These are phyloP conservation scores for Pterulicium gracile DNA, from an alignment of 1,284 basidiomycete species.

Conservation along the genomic window DNA sequence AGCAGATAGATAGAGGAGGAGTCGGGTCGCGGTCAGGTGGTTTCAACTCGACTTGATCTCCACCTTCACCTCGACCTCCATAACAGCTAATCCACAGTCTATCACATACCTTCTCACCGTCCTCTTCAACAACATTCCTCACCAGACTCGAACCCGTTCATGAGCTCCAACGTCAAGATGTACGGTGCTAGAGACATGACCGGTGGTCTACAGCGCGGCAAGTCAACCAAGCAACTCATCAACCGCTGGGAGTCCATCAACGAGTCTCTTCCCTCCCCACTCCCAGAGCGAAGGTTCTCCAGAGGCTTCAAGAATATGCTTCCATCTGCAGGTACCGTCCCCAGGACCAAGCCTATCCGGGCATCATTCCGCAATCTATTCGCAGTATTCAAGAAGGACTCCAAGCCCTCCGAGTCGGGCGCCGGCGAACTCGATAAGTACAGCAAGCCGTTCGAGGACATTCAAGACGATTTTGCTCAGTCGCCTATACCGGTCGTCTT, in stretches of 20 bases:
- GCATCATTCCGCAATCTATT: slow-evolving; percentile 58
- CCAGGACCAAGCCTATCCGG: slow-evolving; percentile 37
- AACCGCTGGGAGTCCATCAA: slow-evolving; percentile 29
- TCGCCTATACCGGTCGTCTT: neutral
- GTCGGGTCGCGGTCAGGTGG: no score
- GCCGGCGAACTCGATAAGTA: no score
- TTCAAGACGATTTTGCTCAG: neutral
- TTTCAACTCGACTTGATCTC: no score
- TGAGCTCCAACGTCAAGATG: no score
- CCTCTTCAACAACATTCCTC: no score
- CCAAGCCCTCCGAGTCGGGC: slow-evolving; percentile 19
- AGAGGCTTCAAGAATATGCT: slow-evolving; percentile 6
- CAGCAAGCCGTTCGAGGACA: slow-evolving; percentile 1
- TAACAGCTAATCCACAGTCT: no score
- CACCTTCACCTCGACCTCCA: no score
- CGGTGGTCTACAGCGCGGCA: slow-evolving; percentile 14
- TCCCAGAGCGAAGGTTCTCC: slow-evolving; percentile 7
- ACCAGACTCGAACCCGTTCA: no score
- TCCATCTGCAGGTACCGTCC: slow-evolving; percentile 6
- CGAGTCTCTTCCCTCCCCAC: slow-evolving; percentile 7
- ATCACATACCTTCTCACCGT: no score
- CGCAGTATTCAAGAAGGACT: slow-evolving; percentile 51
- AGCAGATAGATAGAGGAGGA: no score
- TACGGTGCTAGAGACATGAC: slow-evolving; percentile 3
- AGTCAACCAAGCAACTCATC: slow-evolving; percentile 30